Percentiles rank a stretch among this genome's conserved stretches.
Conservation (phyloP, 345 rosid genomes). For the Gossypium mustelinum region DNA sequence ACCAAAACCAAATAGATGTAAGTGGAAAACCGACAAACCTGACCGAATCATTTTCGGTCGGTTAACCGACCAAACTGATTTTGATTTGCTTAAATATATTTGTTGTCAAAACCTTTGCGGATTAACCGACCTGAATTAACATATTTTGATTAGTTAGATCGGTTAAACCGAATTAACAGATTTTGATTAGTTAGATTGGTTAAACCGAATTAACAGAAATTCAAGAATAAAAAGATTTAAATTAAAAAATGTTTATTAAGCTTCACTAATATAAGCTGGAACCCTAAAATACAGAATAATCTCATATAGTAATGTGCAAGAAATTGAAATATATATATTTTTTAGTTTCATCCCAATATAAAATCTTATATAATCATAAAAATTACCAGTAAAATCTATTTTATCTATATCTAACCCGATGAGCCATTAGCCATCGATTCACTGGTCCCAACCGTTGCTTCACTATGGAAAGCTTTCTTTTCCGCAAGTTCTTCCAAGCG, state of each 20-base stretch:
- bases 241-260: constrained; percentile 15
- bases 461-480: constrained; percentile 33
- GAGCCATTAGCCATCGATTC: constrained; percentile 7
- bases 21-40: no score
- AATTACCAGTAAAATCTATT: background rate
- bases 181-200: no score
- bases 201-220: background rate
- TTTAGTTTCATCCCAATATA: background rate
- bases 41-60: no score
- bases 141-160: no score
- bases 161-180: background rate
- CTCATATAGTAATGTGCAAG: background rate
- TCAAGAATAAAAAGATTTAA: constrained; percentile 7
- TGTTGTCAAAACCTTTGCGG: no score
- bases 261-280: background rate
- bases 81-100: no score
- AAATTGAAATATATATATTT: background rate
- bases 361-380: constrained; percentile 9
- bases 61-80: no score
- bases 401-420: constrained; percentile 23
- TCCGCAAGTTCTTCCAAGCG: constrained; percentile 69
- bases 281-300: constrained; percentile 2
- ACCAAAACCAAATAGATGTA: no score
- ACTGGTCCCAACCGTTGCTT: background rate
- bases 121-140: background rate